A percentile compares a stretch with the other conserved stretches of the same genome.
These are phyloP conservation scores for Blastobotrys arbuscula DNA, from an alignment of 1,139 yeast species.

Conservation along the genomic window DNA sequence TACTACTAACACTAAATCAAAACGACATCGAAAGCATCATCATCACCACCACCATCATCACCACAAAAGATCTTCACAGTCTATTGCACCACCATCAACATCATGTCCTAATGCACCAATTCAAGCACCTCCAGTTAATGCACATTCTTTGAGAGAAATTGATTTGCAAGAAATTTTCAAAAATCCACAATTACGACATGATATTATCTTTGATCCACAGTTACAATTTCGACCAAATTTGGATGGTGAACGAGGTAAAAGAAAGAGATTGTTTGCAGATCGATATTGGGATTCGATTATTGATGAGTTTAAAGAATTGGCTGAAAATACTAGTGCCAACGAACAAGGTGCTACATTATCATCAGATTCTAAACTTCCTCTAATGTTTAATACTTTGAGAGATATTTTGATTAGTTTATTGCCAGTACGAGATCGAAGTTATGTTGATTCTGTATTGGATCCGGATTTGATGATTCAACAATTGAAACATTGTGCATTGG, in stretches of 20 bases:
- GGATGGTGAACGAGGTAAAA: slow-evolving; percentile 83
- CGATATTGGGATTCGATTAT: slow-evolving; percentile 79
- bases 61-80: slow-evolving; percentile 10
- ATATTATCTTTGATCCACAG: slow-evolving; percentile 86
- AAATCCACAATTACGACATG: slow-evolving; percentile 91
- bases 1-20: background rate
- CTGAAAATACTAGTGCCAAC: slow-evolving; percentile 10
- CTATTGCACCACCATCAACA: slow-evolving; percentile 10
- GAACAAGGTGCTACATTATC: slow-evolving; percentile 11
- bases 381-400: slow-evolving; percentile 66
- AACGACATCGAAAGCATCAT: slow-evolving; percentile 5
- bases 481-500: slow-evolving; percentile 59
- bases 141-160: slow-evolving; percentile 77
- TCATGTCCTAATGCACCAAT: slow-evolving; percentile 27
- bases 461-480: slow-evolving; percentile 74
- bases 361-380: slow-evolving; percentile 46
- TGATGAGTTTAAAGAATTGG: slow-evolving; percentile 43
- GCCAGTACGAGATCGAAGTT: slow-evolving; percentile 69
- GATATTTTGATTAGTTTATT: slow-evolving; percentile 70
- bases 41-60: slow-evolving; percentile 1
- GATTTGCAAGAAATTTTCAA: slow-evolving; percentile 84
- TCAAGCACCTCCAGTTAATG: slow-evolving; percentile 75
- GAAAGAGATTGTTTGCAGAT: slow-evolving; percentile 70
- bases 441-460: slow-evolving; percentile 71
- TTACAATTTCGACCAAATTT: slow-evolving; percentile 87